phyloP scores from a whole-genome alignment of 1,284 basidiomycete genomes.

The Rhodotorula sp. region DNA sequence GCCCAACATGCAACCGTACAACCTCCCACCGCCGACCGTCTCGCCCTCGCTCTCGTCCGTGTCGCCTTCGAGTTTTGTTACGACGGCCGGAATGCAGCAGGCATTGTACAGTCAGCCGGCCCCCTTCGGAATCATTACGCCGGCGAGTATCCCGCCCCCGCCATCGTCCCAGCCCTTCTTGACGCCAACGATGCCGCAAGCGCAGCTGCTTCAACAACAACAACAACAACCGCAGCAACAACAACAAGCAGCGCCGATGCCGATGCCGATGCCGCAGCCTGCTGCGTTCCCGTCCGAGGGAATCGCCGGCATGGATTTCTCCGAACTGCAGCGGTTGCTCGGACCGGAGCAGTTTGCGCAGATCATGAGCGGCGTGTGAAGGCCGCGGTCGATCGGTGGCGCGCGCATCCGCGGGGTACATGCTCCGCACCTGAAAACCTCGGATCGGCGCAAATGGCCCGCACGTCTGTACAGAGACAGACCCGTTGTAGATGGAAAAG shows the following conservation, averaged over 20 bases:
- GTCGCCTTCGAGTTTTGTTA: not conserved
- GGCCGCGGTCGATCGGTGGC: too few relatives aligned
- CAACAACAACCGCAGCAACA: conserved; percentile 4
- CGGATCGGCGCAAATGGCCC: too few relatives aligned
- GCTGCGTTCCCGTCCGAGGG: conserved; percentile 2
- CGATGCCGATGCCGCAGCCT: not conserved
- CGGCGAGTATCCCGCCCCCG: not conserved
- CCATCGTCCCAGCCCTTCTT: conserved; percentile 2
- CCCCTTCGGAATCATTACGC: not conserved
- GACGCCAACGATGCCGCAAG: not conserved
- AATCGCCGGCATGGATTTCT: conserved; percentile 27
- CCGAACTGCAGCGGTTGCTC: conserved; percentile 34
- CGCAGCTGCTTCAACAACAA: not conserved
- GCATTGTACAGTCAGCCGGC: not conserved
- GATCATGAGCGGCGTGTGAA: conserved; percentile 27
- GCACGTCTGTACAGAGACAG: too few relatives aligned
- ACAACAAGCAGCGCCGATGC: not conserved
- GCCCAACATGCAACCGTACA: conserved; percentile 2
- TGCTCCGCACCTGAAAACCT: too few relatives aligned
- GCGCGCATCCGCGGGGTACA: too few relatives aligned
- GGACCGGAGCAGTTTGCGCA: conserved; percentile 25
- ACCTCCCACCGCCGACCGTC: not conserved
- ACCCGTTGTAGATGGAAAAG: too few relatives aligned
- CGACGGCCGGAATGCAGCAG: conserved; percentile 2
- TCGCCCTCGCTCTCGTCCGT: not conserved